Percentiles rank a stretch among this genome's conserved stretches.
Evolutionary conservation across 148 eudicot species (phyloP).

Genomic region (Persicaria maculosa): DNA sequence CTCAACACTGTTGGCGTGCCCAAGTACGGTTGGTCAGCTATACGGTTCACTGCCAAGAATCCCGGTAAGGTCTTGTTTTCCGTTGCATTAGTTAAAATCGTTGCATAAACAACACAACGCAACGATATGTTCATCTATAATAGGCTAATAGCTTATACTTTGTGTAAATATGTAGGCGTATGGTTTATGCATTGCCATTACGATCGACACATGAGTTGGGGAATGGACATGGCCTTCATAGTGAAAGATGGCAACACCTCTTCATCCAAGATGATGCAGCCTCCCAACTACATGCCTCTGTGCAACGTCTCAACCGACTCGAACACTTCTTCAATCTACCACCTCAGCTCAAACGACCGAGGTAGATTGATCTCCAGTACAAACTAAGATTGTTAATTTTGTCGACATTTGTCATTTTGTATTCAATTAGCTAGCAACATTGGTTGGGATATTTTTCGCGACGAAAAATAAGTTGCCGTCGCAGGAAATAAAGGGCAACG

Average conservation of each 20-base stretch:
- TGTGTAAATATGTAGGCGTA: background rate
- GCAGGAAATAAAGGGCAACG: too few species aligned
- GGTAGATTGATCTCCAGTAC: too few species aligned
- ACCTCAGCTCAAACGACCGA: too few species aligned
- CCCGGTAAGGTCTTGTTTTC: slow-evolving; percentile 1
- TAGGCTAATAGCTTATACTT: too few species aligned
- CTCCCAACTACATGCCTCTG: slow-evolving; percentile 13
- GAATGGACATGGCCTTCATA: slow-evolving; percentile 11
- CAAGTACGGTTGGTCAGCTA: slow-evolving; percentile 1
- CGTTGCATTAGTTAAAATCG: slow-evolving; percentile 2
- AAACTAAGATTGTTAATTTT: too few species aligned
- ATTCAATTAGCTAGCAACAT: too few species aligned
- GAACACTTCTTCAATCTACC: too few species aligned
- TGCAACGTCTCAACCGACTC: background rate
- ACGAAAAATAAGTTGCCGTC: too few species aligned
- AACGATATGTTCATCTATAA: too few species aligned
- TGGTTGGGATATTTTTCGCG: too few species aligned
- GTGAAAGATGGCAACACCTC: slow-evolving; percentile 11
- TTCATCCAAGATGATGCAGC: slow-evolving; percentile 4
- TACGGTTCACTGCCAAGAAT: slow-evolving; percentile 11
- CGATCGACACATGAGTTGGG: slow-evolving; percentile 11
- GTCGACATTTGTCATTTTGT: too few species aligned
- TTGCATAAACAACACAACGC: too few species aligned
- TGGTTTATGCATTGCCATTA: slow-evolving; percentile 19
- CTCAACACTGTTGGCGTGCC: slow-evolving; percentile 5